Evolutionary conservation across 1,139 yeast species (phyloP).

Genomic region (Kurtzmaniella quercitrusa): DNA sequence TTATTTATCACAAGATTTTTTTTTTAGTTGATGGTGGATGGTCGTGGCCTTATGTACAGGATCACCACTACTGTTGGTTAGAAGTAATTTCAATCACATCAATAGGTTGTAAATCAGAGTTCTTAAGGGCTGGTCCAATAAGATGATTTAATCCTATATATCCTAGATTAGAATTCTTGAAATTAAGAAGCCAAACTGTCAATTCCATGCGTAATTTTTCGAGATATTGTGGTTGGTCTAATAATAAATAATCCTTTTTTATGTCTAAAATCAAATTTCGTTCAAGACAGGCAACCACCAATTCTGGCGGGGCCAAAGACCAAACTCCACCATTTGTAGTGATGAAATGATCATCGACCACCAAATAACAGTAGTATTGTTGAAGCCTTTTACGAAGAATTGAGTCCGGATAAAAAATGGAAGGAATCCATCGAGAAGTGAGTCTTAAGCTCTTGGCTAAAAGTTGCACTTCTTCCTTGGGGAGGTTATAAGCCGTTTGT

Average conservation of each 20-base stretch:
- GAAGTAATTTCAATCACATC: too few species aligned
- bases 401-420: constrained; percentile 30
- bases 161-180: constrained; percentile 32
- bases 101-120: background rate
- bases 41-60: background rate
- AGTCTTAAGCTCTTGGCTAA: constrained; percentile 34
- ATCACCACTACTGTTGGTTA: too few species aligned
- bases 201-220: constrained; percentile 23
- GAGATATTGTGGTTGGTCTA: constrained; percentile 12
- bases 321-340: constrained; percentile 43
- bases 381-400: constrained; percentile 36
- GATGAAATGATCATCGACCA: constrained; percentile 49
- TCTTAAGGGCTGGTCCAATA: background rate
- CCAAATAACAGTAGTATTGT: constrained; percentile 37
- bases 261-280: constrained; percentile 40
- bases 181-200: constrained; percentile 29
- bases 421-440: constrained; percentile 37
- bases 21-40: too few species aligned
- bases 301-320: constrained; percentile 40
- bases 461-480: constrained; percentile 28
- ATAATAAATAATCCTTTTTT: constrained; percentile 13
- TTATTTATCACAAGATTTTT: too few species aligned
- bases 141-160: constrained; percentile 23
- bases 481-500: constrained; percentile 43
- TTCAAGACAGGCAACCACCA: constrained; percentile 44